Evolutionary conservation across 371 early-diverging fungal genomes (phyloP).

Genomic region (Mucor velutinosus): DNA sequence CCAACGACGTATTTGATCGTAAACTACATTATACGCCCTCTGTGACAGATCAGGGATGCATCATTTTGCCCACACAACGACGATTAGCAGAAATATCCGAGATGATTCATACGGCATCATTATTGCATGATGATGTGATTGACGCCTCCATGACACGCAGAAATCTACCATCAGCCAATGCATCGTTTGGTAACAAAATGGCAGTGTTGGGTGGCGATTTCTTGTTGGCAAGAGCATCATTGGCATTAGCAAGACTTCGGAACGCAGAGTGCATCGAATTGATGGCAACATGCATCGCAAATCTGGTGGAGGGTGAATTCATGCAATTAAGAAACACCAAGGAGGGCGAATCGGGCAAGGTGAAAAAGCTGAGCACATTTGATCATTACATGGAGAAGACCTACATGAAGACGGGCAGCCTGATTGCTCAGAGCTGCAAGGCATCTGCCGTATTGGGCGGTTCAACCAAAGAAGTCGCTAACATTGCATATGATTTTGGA

Average conservation of each 20-base stretch:
- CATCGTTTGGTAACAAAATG: constrained; percentile 95
- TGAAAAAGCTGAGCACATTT: constrained; percentile 51
- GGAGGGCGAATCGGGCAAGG: constrained; percentile 57
- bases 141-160: constrained; percentile 74
- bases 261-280: constrained; percentile 91
- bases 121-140: constrained; percentile 96
- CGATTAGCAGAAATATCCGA: constrained; percentile 95
- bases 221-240: constrained; percentile 88
- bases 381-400: constrained; percentile 89
- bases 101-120: constrained; percentile 96
- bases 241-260: constrained; percentile 86
- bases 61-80: constrained; percentile 86
- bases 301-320: constrained; percentile 97
- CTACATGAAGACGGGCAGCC: constrained; percentile 89
- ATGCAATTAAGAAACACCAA: constrained; percentile 89
- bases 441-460: constrained; percentile 85
- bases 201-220: constrained; percentile 96
- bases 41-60: constrained; percentile 53
- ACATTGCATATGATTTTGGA: constrained; percentile 83
- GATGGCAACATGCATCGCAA: constrained; percentile 89
- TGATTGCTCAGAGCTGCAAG: constrained; percentile 89
- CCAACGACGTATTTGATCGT: constrained; percentile 28
- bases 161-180: constrained; percentile 73
- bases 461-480: constrained; percentile 65
- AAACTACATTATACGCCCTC: constrained; percentile 53